These are phyloP conservation scores for Lasiodiplodia sp. DNA, from an alignment of 2,329 filamentous ascomycete genomes.

Conservation along the genomic window DNA sequence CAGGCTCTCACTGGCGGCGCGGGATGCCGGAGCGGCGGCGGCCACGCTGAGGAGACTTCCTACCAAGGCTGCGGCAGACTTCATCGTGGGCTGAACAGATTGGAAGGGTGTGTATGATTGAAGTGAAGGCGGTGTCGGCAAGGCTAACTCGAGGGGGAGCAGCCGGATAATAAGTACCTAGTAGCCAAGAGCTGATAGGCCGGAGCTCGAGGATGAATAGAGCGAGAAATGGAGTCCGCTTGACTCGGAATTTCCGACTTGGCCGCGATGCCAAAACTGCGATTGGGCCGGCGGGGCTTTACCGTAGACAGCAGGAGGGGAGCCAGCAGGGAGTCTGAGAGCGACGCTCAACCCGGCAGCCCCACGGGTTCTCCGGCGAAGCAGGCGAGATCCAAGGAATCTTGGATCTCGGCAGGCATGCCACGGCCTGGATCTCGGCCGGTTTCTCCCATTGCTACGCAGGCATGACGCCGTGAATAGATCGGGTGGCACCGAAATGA, in stretches of 20 bases:
- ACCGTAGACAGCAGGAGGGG: background rate
- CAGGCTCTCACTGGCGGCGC: constrained; percentile 20
- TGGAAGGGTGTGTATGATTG: background rate
- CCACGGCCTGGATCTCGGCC: background rate
- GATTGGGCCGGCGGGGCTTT: background rate
- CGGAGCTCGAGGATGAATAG: background rate
- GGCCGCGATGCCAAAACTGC: background rate
- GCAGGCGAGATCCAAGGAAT: background rate
- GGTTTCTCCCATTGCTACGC: background rate
- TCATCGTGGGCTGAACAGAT: constrained; percentile 2
- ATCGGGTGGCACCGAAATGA: constrained; percentile 6
- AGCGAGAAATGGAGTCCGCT: background rate
- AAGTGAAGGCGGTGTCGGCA: background rate
- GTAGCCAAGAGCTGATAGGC: background rate
- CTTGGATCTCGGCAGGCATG: background rate
- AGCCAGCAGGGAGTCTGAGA: background rate
- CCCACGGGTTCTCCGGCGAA: background rate
- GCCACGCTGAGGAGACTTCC: constrained; percentile 1
- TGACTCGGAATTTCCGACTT: constrained; percentile 8
- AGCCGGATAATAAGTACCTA: background rate
- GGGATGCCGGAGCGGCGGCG: background rate
- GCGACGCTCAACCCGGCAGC: background rate
- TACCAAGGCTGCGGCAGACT: constrained; percentile 9
- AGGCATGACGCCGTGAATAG: background rate
- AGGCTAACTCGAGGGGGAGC: background rate